phyloP scores from a whole-genome alignment of 2,329 filamentous ascomycete genomes.

The Cytospora leucostoma region DNA sequence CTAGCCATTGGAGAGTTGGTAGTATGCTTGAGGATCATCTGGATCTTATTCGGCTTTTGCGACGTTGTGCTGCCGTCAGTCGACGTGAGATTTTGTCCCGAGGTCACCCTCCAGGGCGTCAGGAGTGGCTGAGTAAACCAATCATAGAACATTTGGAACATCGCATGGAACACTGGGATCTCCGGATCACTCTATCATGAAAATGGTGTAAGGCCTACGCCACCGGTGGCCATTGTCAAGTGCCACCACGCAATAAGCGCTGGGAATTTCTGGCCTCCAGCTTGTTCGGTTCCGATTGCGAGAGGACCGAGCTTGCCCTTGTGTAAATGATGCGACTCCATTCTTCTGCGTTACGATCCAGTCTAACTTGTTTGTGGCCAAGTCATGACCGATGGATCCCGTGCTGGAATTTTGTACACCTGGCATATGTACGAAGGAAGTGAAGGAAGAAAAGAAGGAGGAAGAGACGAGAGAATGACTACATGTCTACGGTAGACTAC shows the following conservation, averaged over 20 bases:
- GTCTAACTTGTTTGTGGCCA: not conserved
- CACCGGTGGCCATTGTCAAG: not conserved
- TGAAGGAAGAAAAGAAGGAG: not conserved
- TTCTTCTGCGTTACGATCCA: not conserved
- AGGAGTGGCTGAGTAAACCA: not conserved
- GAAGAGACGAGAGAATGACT: not conserved
- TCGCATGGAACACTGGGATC: not conserved
- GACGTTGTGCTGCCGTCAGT: conserved; percentile 14
- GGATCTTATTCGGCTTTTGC: conserved; percentile 4
- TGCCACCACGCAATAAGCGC: conserved; percentile 1
- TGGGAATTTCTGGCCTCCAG: not conserved
- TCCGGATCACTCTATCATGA: not conserved
- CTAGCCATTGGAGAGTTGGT: conserved; percentile 3
- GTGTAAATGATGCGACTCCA: not conserved
- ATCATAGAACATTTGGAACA: not conserved
- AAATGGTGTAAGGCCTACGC: not conserved
- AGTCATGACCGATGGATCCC: not conserved
- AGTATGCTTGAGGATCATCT: not conserved
- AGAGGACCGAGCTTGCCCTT: not conserved
- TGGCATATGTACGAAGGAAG: not conserved
- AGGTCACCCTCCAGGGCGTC: not conserved
- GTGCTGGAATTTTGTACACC: not conserved
- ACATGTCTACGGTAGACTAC: not conserved
- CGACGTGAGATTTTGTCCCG: not conserved
- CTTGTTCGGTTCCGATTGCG: not conserved